phyloP scores from a whole-genome alignment of 2,329 filamentous ascomycete species.

The Lasiodiplodia gonubiensis region DNA sequence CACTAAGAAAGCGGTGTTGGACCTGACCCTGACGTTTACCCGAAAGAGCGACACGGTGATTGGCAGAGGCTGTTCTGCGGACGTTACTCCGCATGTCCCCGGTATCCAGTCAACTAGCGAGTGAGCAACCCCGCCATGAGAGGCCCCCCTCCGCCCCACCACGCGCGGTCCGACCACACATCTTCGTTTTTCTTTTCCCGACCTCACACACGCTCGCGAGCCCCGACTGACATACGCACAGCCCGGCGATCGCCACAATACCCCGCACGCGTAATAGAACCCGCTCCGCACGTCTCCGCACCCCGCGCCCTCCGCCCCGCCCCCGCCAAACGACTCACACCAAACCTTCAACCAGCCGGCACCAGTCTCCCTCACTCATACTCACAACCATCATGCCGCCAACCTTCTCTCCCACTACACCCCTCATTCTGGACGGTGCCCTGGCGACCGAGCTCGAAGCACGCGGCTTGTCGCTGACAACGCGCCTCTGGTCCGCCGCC shows the following conservation, averaged over 20 bases:
- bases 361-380: neutral
- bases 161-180: neutral
- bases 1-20: neutral
- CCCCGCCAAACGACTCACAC: neutral
- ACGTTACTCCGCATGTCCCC: neutral
- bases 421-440: constrained; percentile 53
- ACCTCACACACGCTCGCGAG: neutral
- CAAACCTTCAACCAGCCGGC: neutral
- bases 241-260: neutral
- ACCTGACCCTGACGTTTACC: too few relatives aligned
- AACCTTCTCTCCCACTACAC: neutral
- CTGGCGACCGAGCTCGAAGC: constrained; percentile 55
- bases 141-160: neutral
- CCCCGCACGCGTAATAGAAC: neutral
- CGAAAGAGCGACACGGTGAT: neutral
- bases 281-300: neutral
- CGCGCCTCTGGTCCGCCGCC: constrained; percentile 54
- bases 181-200: neutral
- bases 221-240: neutral
- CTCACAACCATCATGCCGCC: neutral
- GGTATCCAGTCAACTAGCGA: neutral
- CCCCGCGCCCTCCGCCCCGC: neutral
- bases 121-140: neutral
- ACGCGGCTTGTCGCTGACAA: constrained; percentile 49
- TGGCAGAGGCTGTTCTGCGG: neutral